A percentile compares a stretch with the other conserved stretches of the same genome.
These are phyloP conservation scores for Saccharomycopsis babjevae DNA, from an alignment of 805 yeast genomes.

Conservation along the genomic window DNA sequence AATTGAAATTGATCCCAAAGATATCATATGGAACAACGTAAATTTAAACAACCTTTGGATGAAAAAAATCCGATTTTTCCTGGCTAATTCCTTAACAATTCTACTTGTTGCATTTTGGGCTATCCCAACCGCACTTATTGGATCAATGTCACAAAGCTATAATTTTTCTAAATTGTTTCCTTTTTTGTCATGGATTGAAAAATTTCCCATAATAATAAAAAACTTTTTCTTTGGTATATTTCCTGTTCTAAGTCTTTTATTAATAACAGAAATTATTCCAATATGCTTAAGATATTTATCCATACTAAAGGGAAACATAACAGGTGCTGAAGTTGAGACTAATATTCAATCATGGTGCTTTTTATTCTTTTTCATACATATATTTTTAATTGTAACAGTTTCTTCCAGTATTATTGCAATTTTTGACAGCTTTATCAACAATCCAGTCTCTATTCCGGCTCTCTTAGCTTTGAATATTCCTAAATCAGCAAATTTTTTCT, in stretches of 20 bases:
- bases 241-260: slow-evolving; percentile 57
- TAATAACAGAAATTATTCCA: slow-evolving; percentile 55
- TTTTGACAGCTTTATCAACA: slow-evolving; percentile 48
- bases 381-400: slow-evolving; percentile 74
- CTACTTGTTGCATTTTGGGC: slow-evolving; percentile 55
- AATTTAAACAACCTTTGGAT: slow-evolving; percentile 29
- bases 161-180: slow-evolving; percentile 54
- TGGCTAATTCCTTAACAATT: slow-evolving; percentile 38
- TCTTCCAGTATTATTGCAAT: slow-evolving; percentile 68
- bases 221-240: slow-evolving; percentile 50
- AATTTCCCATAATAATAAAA: slow-evolving; percentile 42
- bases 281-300: slow-evolving; percentile 45
- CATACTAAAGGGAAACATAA: slow-evolving; percentile 44
- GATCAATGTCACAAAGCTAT: slow-evolving; percentile 66
- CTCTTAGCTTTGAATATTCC: slow-evolving; percentile 73
- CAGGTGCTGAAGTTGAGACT: slow-evolving; percentile 55
- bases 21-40: slow-evolving; percentile 64
- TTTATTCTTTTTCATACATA: slow-evolving; percentile 68
- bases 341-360: slow-evolving; percentile 73
- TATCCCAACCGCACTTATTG: slow-evolving; percentile 73
- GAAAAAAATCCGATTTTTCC: slow-evolving; percentile 29
- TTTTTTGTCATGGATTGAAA: slow-evolving; percentile 42
- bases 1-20: slow-evolving; percentile 52
- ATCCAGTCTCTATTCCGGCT: slow-evolving; percentile 64
- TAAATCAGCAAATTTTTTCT: slow-evolving; percentile 77